Base-by-base conservation (phyloP, 2,329 filamentous ascomycete species). In the Zymoseptoria tritici region DNA sequence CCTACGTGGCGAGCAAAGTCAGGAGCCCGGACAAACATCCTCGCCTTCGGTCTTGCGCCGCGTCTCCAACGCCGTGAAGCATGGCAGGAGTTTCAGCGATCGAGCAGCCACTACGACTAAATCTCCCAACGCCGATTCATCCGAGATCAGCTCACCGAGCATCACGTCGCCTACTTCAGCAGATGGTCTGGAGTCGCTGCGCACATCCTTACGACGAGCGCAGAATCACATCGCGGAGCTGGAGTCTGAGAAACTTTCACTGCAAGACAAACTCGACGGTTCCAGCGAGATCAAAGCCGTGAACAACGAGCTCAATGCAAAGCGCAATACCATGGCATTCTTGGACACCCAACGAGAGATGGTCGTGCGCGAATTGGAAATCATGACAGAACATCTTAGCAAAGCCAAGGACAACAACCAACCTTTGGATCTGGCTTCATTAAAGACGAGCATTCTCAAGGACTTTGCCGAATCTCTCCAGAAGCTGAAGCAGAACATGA, bases 301-400 rank as follows among this genome's bases (percentile, higher is more conserved):
- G 29, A 95, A 95, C 74, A 91, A 88, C 67, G 93, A 92, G 72
- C 79, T 97, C 22, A 82, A 89, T 42, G 92, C 97, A 75, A 97
- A 97, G 78, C 84, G 94, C 60, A 96, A 95, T 69, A 97, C 94
- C 0, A 94, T 99, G 73, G 93, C 93, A 6, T 89, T 95, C 19
- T 80, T 97, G 56, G 93, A 97, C 72, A 93, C 92, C 0, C 91
- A 97, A 75, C 91, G 91, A 55, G 93, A 97, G 75, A 92, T 97
- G 73, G 93, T 96, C 76, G 90, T 97, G 69, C 88, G 90, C 49
- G 91, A 97, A 74, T 80, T 97, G 19, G 91, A 96, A 71, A 88
- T 93, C 46, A 83, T 97, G 69, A 92, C 91, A 3, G 90, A 92
- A 52, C 93, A 94, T 71, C 85, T 97, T 20, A 89, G 93, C 71